Percentiles rank a stretch among this genome's conserved stretches.
Conservation (phyloP, 768 basidiomycete species). For the Sarcodon sp. region DNA sequence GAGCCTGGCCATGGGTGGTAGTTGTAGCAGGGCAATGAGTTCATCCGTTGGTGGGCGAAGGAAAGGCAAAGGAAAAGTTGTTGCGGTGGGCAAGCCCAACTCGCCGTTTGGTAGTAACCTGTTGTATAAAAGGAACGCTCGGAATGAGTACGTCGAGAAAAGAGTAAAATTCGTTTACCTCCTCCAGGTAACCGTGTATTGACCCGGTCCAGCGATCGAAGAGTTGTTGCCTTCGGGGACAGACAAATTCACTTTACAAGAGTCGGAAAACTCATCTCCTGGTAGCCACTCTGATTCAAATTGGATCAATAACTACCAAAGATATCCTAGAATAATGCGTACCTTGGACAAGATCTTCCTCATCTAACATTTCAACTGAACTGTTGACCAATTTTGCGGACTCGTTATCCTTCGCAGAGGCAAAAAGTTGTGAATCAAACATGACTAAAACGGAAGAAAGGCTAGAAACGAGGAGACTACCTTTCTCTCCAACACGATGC, state of each 20-base stretch:
- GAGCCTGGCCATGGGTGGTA: slow-evolving; percentile 49
- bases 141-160: slow-evolving; percentile 1
- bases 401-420: slow-evolving; percentile 19
- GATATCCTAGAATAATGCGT: not conserved
- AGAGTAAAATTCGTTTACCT: slow-evolving; percentile 25
- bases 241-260: slow-evolving; percentile 38
- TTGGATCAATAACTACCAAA: not conserved
- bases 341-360: slow-evolving; percentile 7
- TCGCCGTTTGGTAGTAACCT: slow-evolving; percentile 36
- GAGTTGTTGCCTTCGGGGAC: slow-evolving; percentile 23
- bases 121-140: not conserved
- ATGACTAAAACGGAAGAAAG: not conserved
- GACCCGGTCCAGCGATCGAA: slow-evolving; percentile 38
- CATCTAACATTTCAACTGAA: slow-evolving; percentile 27
- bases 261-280: slow-evolving; percentile 51
- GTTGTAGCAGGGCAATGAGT: slow-evolving; percentile 51
- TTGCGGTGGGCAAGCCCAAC: slow-evolving; percentile 32
- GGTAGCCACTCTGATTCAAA: slow-evolving; percentile 39
- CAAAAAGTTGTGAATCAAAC: not conserved
- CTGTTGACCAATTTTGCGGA: slow-evolving; percentile 31
- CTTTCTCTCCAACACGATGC: slow-evolving; percentile 30
- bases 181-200: slow-evolving; percentile 52
- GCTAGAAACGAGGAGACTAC: slow-evolving; percentile 20
- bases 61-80: slow-evolving; percentile 43
- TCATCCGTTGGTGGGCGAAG: slow-evolving; percentile 48